Conservation (phyloP, 108 stramenopile genomes). For the Parmales sp. region DNA sequence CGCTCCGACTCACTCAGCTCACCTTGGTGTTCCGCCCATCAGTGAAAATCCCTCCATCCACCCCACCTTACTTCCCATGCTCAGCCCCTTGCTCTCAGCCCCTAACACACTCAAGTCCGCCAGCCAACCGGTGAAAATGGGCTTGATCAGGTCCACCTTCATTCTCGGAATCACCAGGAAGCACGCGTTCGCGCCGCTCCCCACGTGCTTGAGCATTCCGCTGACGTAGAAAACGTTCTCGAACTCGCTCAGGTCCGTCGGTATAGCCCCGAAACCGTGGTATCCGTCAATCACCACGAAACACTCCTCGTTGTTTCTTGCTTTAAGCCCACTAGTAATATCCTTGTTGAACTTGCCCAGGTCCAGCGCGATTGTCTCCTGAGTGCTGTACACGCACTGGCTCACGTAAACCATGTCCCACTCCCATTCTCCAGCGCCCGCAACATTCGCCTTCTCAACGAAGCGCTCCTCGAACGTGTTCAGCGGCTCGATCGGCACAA, state of each 20-base stretch:
- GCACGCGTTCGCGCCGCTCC: slow-evolving; percentile 10
- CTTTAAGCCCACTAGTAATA: neutral
- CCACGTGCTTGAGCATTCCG: slow-evolving; percentile 25
- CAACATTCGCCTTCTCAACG: neutral
- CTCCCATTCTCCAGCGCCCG: neutral
- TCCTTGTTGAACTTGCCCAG: slow-evolving; percentile 11
- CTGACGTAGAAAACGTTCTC: slow-evolving; percentile 15
- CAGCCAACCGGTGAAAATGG: slow-evolving; percentile 21
- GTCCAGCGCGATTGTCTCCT: slow-evolving; percentile 18
- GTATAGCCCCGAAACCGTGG: slow-evolving; percentile 25
- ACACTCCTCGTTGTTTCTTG: neutral
- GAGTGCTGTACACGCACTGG: slow-evolving; percentile 18
- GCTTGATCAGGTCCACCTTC: neutral
- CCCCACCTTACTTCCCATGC: slow-evolving; percentile 9
- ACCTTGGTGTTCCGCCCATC: slow-evolving; percentile 16
- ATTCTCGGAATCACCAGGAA: slow-evolving; percentile 10
- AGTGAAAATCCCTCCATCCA: slow-evolving; percentile 9
- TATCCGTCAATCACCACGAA: slow-evolving; percentile 20
- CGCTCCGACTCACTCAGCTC: no score
- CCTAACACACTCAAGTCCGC: slow-evolving; percentile 14
- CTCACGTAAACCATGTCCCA: slow-evolving; percentile 19
- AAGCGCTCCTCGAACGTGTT: slow-evolving; percentile 13
- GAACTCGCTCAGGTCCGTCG: slow-evolving; percentile 3
- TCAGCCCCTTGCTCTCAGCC: slow-evolving; percentile 15
- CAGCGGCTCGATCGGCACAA: slow-evolving; percentile 12